Conservation (phyloP, 2,329 filamentous ascomycete species). For the Emmonsia crescens region DNA sequence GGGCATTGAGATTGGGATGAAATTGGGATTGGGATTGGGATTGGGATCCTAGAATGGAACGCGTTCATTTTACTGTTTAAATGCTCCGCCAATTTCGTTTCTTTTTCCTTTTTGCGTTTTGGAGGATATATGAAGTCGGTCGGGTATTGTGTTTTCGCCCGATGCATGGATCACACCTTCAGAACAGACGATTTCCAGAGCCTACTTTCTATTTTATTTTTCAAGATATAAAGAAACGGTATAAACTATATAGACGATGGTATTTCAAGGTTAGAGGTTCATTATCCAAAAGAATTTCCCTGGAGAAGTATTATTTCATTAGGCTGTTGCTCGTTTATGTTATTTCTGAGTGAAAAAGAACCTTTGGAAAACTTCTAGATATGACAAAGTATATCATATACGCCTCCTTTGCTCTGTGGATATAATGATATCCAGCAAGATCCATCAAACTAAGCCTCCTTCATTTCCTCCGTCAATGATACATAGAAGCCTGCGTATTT, state of each 20-base stretch:
- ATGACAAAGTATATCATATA: not conserved
- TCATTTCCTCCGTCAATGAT: not conserved
- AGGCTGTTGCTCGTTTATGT: not conserved
- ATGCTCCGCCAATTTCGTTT: too few relatives aligned
- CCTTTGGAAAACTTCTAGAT: not conserved
- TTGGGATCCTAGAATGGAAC: not conserved
- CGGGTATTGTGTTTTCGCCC: not conserved
- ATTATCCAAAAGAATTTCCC: not conserved
- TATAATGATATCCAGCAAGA: not conserved
- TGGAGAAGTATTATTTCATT: not conserved
- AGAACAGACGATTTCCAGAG: not conserved
- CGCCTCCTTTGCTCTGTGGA: not conserved
- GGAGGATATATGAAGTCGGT: not conserved
- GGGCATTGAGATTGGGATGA: constrained; percentile 62
- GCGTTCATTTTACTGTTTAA: not conserved
- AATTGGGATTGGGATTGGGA: constrained; percentile 10
- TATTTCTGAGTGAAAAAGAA: not conserved
- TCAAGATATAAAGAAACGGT: not conserved
- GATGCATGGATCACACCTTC: not conserved
- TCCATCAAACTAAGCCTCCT: not conserved
- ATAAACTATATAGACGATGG: not conserved
- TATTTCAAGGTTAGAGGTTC: not conserved
- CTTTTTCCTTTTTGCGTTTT: not conserved
- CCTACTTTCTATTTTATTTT: not conserved
- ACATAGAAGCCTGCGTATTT: not conserved